These are phyloP conservation scores for Geotrichum phurueaensis DNA, from an alignment of 1,139 yeast genomes.

Conservation along the genomic window DNA sequence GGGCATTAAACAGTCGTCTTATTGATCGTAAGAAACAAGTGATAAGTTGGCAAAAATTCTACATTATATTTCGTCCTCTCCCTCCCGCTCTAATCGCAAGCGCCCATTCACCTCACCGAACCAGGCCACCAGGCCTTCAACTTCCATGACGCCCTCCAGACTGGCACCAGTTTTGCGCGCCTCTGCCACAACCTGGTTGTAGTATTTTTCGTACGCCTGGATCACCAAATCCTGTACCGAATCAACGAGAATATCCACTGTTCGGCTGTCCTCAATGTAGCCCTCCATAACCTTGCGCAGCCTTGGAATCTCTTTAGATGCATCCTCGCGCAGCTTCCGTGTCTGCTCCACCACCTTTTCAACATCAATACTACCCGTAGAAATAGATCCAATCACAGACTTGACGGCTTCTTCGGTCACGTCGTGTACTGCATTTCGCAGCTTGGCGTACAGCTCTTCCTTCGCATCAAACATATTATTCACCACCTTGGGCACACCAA, in stretches of 20 bases:
- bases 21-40: background rate
- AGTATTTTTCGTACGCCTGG: conserved; percentile 45
- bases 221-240: conserved; percentile 54
- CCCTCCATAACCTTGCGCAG: conserved; percentile 46
- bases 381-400: conserved; percentile 33
- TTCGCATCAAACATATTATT: conserved; percentile 84
- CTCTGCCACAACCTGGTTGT: conserved; percentile 30
- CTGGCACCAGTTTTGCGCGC: conserved; percentile 22
- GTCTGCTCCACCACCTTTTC: conserved; percentile 34
- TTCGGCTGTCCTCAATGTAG: conserved; percentile 43
- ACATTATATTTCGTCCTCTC: background rate
- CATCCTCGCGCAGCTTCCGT: conserved; percentile 43
- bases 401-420: conserved; percentile 45
- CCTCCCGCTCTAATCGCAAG: conserved; percentile 21
- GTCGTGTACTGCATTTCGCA: conserved; percentile 63
- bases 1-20: background rate
- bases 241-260: conserved; percentile 48
- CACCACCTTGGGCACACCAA: conserved; percentile 75
- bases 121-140: conserved; percentile 47
- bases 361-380: conserved; percentile 27
- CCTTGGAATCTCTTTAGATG: conserved; percentile 49
- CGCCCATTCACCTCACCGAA: conserved; percentile 42
- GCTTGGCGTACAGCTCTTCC: conserved; percentile 64
- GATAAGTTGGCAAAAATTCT: background rate
- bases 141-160: conserved; percentile 30